A percentile compares a stretch with the other conserved stretches of the same genome.
These are phyloP conservation scores for Microthlaspi erraticum DNA, from an alignment of 345 rosid species.

Conservation along the genomic window DNA sequence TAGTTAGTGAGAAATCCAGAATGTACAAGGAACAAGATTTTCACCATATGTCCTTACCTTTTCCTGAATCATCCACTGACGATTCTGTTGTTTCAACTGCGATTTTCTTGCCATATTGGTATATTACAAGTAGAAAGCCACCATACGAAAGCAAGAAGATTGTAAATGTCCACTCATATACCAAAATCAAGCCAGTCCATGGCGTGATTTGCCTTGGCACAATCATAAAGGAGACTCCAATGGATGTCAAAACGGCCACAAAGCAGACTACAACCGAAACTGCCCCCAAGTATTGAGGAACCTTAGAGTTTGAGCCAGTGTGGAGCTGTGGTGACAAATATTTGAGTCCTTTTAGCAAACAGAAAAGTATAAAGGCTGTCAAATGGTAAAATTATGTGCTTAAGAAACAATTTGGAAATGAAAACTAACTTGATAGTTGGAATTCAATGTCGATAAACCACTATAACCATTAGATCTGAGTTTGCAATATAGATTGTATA, in stretches of 20 bases:
- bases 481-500: constrained; percentile 62
- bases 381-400: neutral
- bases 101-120: constrained; percentile 64
- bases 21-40: neutral
- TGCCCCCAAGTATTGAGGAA: constrained; percentile 73
- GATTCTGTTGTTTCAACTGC: constrained; percentile 56
- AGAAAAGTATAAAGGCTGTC: neutral
- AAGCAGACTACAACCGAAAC: constrained; percentile 64
- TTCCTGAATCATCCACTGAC: constrained; percentile 64
- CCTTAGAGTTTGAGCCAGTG: constrained; percentile 54
- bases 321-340: constrained; percentile 49
- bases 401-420: neutral
- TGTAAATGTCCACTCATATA: constrained; percentile 88
- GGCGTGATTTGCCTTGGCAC: constrained; percentile 90
- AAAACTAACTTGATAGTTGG: constrained; percentile 60
- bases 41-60: constrained; percentile 54
- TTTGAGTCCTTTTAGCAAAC: neutral
- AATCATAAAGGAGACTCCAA: constrained; percentile 64
- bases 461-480: constrained; percentile 64
- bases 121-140: constrained; percentile 63
- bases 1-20: neutral
- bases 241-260: constrained; percentile 53
- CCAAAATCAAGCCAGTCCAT: constrained; percentile 85
- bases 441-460: constrained; percentile 59
- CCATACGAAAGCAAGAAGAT: constrained; percentile 70